Evolutionary conservation across 2,329 filamentous ascomycete species (phyloP), one percentile per base, ranked within the genome.

Genomic region (Aureobasidium sp.): DNA sequence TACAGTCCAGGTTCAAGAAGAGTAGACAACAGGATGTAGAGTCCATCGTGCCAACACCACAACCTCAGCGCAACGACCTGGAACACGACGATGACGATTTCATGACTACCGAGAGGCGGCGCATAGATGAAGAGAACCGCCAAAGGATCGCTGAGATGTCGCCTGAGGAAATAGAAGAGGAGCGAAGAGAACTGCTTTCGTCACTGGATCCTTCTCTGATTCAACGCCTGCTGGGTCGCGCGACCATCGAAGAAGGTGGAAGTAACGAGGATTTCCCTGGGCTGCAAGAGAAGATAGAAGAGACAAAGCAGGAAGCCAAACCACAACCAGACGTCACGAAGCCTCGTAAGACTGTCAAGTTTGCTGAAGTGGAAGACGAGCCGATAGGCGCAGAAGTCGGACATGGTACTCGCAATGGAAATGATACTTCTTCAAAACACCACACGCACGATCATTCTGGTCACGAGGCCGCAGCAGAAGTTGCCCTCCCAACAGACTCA

Each of bases 101-200:
- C 48, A 52, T 60, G 39, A 60, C 33, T 15, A 44, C 54, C 4
- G 61, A 96, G 70, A 85, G 84, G 69, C 77, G 78, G 65, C 79
- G 82, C 5, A 97, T 99, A 71, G 89, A 93, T 69, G 81, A 85
- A 67, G 91, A 97, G 72, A 99, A 97, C 70, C 83, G 77, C 48
- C 81, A 85, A 62, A 83, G 83, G 64, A 74, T 99, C 50, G 86
- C 85, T 15, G 79, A 80, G 29, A 97, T 99, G 94, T 89, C 88
- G 1, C 77, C 84, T 0, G 82, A 85, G 40, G 90, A 97, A 74
- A 96, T 97, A 63, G 85, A 89, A 64, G 80, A 87, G 67, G 91
- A 94, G 64, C 84, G 88, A 47, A 80, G 85, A 63, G 93, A 97
- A 67, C 78, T 99, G n/a, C 81, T 96, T 71, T 81, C 80, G n/a